Evolutionary conservation across 2,329 filamentous ascomycete genomes (phyloP).

Genomic region (Botrytis elliptica): DNA sequence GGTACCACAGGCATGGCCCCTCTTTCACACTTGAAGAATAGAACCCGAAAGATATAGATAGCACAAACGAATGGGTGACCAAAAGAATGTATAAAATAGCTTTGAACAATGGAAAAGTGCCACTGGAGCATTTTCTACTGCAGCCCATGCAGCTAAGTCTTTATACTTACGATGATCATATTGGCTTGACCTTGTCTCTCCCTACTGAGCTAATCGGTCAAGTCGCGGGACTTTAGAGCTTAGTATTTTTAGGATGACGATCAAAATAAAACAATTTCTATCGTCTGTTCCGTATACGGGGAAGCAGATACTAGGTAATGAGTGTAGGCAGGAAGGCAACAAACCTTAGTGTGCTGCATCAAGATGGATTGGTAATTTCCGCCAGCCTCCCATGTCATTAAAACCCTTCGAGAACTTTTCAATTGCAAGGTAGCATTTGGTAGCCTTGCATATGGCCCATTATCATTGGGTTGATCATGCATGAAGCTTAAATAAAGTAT

Average conservation of each 20-base stretch:
- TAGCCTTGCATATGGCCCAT: slow-evolving; percentile 10
- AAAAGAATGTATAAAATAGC: neutral
- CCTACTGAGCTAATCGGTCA: neutral
- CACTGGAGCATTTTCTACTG: neutral
- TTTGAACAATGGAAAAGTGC: neutral
- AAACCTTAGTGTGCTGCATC: neutral
- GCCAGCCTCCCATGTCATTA: neutral
- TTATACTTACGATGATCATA: neutral
- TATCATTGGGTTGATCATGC: neutral
- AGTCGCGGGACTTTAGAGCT: slow-evolving; percentile 2
- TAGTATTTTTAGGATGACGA: neutral
- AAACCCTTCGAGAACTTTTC: neutral
- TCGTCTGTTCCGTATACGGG: neutral
- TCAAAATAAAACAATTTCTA: neutral
- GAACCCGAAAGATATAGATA: neutral
- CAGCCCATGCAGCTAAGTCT: slow-evolving; percentile 4
- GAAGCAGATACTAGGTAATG: neutral
- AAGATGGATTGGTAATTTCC: neutral
- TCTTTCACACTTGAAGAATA: neutral
- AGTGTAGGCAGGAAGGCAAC: slow-evolving; percentile 3
- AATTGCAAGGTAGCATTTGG: neutral
- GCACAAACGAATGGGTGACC: neutral
- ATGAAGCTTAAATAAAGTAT: neutral
- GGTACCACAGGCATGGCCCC: slow-evolving; percentile 6
- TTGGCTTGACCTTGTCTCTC: slow-evolving; percentile 2